Base-by-base conservation (phyloP, 345 rosid species). In the thale cress (Arabidopsis thaliana) region DNA sequence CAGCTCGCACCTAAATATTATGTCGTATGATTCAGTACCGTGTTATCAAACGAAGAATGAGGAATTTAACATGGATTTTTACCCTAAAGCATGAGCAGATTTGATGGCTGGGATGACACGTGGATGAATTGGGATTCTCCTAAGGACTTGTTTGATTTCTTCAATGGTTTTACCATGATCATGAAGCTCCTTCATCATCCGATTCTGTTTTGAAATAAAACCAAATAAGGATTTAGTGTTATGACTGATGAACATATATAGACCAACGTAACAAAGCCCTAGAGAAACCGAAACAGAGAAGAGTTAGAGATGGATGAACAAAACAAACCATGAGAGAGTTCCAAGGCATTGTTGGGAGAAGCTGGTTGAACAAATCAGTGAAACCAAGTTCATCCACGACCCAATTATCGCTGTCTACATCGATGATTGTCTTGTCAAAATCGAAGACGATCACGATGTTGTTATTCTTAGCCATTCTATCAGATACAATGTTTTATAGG, bases 301-400 rank as follows among this genome's bases (percentile, higher is more conserved):
- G 44, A 34, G 49, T 50, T 16, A 30, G 63, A 46, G 41, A 30
- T 59, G 0, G 63, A 46, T 20, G 14, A 55, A 67, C 79, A 48
- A 68, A 53, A 67, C 79, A 49, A 69, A 91, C 97, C 94, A 91
- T 88, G 70, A 88, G 83, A 41, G 94, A 72, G 78, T 91, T 91
- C 92, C 91, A 91, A 51, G 97, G 90, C 92, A 88, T 84, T 51
- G 94, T 85, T 6, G 87, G 89, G 23, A 88, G 91, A 57, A 91
- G 97, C 55, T 85, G 80, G 28, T 88, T 77, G 80, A 86, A 91
- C 84, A 83, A 68, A 36, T 84, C 88, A 10, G 89, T 86, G 57
- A 83, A 83, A 6, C 94, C 94, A 67, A 91, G 70, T 44, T 78
- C 91, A 77, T 88, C 94, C 1, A 91, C 69, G 3, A 88, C 91